These are phyloP conservation scores for Phytophthora brassicae DNA, from an alignment of 352 stramenopile genomes.

Conservation along the genomic window DNA sequence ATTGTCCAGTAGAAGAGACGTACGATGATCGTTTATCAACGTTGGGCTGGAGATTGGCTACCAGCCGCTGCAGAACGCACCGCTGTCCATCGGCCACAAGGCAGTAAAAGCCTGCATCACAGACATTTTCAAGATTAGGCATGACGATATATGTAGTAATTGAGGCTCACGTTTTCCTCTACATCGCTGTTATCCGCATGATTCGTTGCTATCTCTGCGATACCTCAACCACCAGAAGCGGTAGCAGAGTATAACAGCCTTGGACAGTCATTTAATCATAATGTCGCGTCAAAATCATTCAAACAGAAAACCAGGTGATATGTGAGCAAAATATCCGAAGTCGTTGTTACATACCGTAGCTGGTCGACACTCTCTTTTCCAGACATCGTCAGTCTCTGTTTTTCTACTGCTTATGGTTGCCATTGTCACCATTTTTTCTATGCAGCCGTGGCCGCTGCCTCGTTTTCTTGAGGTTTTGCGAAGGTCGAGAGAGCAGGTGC, in stretches of 20 bases:
- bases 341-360: slow-evolving; percentile 8
- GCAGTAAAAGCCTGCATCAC: slow-evolving; percentile 37
- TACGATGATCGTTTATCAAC: slow-evolving; percentile 21
- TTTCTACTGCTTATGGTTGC: not conserved
- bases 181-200: slow-evolving; percentile 29
- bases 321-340: not conserved
- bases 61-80: slow-evolving; percentile 29
- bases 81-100: slow-evolving; percentile 18
- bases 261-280: too few relatives aligned
- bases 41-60: slow-evolving; percentile 29
- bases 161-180: slow-evolving; percentile 33
- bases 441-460: slow-evolving; percentile 19
- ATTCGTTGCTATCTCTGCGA: slow-evolving; percentile 37
- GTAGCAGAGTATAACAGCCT: slow-evolving; percentile 10
- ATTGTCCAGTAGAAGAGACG: slow-evolving; percentile 25
- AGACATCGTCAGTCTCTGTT: not conserved
- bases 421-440: not conserved
- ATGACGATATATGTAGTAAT: slow-evolving; percentile 31
- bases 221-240: slow-evolving; percentile 44
- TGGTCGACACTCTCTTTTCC: not conserved
- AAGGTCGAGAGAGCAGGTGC: slow-evolving; percentile 66
- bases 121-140: slow-evolving; percentile 34
- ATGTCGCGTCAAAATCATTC: not conserved
- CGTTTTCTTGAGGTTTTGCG: slow-evolving; percentile 11
- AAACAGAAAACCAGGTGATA: slow-evolving; percentile 11